Evolutionary conservation across 805 yeast genomes (phyloP).

Genomic region (Myxozyma geophila): DNA sequence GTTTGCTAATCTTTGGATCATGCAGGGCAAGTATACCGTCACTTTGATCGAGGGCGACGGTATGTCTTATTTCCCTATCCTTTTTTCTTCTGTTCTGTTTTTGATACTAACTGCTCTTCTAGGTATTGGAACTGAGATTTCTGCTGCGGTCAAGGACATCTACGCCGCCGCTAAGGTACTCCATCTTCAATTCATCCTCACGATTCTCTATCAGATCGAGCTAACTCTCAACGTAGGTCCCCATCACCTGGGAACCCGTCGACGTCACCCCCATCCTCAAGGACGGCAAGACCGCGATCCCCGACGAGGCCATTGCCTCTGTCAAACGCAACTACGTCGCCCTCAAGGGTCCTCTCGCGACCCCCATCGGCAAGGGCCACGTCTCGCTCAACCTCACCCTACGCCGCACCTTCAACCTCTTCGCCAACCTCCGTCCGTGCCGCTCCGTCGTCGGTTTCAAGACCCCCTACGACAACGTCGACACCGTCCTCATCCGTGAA

Average conservation of each 20-base stretch:
- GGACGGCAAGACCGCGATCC: slow-evolving; percentile 92
- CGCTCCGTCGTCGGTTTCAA: slow-evolving; percentile 90
- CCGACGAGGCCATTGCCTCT: slow-evolving; percentile 82
- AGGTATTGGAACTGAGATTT: slow-evolving; percentile 92
- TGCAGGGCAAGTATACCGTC: slow-evolving; percentile 80
- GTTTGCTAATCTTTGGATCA: not conserved
- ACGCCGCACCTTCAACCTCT: slow-evolving; percentile 94
- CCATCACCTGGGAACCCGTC: slow-evolving; percentile 95
- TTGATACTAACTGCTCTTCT: not conserved
- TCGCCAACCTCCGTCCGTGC: slow-evolving; percentile 98
- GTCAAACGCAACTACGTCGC: slow-evolving; percentile 94
- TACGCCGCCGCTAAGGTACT: slow-evolving; percentile 77
- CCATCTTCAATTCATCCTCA: not conserved
- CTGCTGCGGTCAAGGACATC: slow-evolving; percentile 90
- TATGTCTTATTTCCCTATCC: not conserved
- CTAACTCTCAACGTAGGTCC: slow-evolving; percentile 53
- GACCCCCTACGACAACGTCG: slow-evolving; percentile 87
- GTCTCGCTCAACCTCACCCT: slow-evolving; percentile 95
- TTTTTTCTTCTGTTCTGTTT: not conserved
- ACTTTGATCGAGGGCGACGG: slow-evolving; percentile 97
- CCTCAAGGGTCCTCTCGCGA: slow-evolving; percentile 96
- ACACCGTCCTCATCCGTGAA: slow-evolving; percentile 95
- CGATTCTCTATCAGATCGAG: too few relatives aligned
- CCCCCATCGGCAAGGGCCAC: slow-evolving; percentile 97
- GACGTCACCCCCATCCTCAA: slow-evolving; percentile 93